Percentiles rank a stretch among this genome's conserved stretches.
These are phyloP conservation scores for Nepenthes gracilis DNA, from an alignment of 148 eudicot species.

Conservation along the genomic window DNA sequence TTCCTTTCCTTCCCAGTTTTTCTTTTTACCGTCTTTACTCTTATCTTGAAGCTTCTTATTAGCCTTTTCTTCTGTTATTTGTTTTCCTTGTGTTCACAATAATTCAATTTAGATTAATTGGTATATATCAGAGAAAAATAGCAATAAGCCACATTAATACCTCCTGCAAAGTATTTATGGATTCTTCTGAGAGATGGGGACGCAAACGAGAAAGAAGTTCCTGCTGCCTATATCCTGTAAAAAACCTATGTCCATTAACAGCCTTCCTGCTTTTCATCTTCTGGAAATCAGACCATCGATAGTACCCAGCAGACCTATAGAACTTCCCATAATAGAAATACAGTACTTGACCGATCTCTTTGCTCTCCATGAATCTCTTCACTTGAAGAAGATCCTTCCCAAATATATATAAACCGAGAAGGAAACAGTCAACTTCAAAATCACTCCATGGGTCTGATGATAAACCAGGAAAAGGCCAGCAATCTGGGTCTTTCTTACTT, in stretches of 20 bases:
- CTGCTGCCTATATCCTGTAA: constrained; percentile 46
- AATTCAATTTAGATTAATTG: too few species aligned
- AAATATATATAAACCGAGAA: constrained; percentile 19
- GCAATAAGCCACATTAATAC: constrained; percentile 9
- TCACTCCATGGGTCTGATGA: constrained; percentile 14
- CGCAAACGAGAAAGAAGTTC: constrained; percentile 43
- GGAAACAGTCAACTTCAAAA: constrained; percentile 10
- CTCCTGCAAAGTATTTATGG: constrained; percentile 31
- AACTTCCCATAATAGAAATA: constrained; percentile 41
- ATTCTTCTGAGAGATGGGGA: constrained; percentile 32
- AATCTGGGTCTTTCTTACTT: constrained; percentile 6
- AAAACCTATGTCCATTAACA: constrained; percentile 34
- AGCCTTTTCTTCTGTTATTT: too few species aligned
- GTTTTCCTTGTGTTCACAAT: too few species aligned
- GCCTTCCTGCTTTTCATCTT: constrained; percentile 32
- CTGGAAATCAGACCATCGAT: constrained; percentile 43
- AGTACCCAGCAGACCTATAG: constrained; percentile 22
- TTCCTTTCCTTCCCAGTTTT: too few species aligned
- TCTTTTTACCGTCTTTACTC: too few species aligned
- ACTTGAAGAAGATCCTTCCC: constrained; percentile 15
- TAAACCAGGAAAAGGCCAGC: constrained; percentile 24
- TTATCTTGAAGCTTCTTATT: too few species aligned
- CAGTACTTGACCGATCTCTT: constrained; percentile 31
- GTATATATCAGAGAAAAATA: too few species aligned
- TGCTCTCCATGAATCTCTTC: constrained; percentile 15